Base-by-base conservation (phyloP, 2,329 filamentous ascomycete genomes). In the Fulvia fulva region DNA sequence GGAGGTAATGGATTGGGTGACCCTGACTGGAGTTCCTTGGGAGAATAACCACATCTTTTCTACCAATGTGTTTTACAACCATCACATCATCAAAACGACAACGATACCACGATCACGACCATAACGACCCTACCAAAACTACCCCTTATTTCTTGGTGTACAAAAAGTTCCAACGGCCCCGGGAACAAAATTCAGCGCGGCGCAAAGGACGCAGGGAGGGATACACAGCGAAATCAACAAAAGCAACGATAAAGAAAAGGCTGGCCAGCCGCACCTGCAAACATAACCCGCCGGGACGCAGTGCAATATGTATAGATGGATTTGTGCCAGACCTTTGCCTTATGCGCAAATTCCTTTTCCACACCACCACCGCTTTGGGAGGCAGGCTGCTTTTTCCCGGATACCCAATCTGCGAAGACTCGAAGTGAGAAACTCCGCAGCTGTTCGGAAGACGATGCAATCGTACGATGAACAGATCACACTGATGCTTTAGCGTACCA, bases 1-100 rank as follows among this genome's bases (percentile, higher is more conserved):
- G 60, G 41, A 56, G 63, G 28, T 66, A 51, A 61, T 3, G 52
- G 32, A 9, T 22, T 25, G n/a, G n/a, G n/a, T n/a, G n/a, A n/a
- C 52, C 46, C n/a, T 49, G 45, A 11, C n/a, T 41, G 55, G 34
- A 25, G 14, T 43, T 49, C 47, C 25, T 7, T 51, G 50, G 45
- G 41, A 25, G 16, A 26, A 11, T 51, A 26, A 25, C 23, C 22
- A 32, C 47, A 28, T 37, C 22, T 21, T 23, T 51, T 25, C 9
- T 51, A 22, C 34, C 28, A 51, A 30, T 14, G n/a, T 16, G 50
- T 25, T 52, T 14, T 4, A 21, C 11, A 47, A n/a, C 3, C 44
- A 47, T 23, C 19, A 53, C 34, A n/a, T 12, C 34, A 26, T 5
- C 34, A 19, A 9, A 45, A 41, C 11, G 30, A 51, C n/a, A 47